Evolutionary conservation across 2,329 filamentous ascomycete genomes (phyloP).

Genomic region (Fusarium algeriense): DNA sequence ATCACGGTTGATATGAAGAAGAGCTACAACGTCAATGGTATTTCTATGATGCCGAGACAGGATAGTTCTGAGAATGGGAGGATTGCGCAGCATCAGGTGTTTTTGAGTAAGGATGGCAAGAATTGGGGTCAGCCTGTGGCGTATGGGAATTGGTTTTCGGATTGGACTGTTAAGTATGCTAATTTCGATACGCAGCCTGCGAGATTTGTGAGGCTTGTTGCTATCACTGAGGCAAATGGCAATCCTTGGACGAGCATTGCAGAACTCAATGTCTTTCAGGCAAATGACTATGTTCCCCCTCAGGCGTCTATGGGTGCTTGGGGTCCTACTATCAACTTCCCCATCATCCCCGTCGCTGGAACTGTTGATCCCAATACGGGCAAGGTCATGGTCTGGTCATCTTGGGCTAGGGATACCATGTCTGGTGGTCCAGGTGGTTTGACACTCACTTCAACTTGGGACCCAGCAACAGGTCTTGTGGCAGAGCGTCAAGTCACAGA

Average conservation of each 20-base stretch:
- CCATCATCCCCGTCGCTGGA: conserved; percentile 30
- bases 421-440: conserved; percentile 6
- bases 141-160: conserved; percentile 30
- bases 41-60: conserved; percentile 33
- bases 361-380: conserved; percentile 23
- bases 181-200: conserved; percentile 33
- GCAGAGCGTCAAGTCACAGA: conserved; percentile 47
- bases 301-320: conserved; percentile 9
- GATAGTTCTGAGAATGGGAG: conserved; percentile 17
- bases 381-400: conserved; percentile 29
- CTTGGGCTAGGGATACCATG: conserved; percentile 26
- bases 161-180: conserved; percentile 27
- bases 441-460: conserved; percentile 28
- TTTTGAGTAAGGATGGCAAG: conserved; percentile 21
- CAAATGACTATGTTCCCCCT: conserved; percentile 3
- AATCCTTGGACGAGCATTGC: conserved; percentile 28
- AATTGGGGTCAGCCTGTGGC: conserved; percentile 26
- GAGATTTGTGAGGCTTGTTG: conserved; percentile 9
- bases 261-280: conserved; percentile 29
- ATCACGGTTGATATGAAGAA: conserved; percentile 32
- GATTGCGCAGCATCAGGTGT: conserved; percentile 17
- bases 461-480: conserved; percentile 21
- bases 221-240: conserved; percentile 7
- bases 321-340: conserved; percentile 34
- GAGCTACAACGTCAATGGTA: conserved; percentile 22